Conservation (phyloP, 352 stramenopile species). For the Pythium brassicae region DNA sequence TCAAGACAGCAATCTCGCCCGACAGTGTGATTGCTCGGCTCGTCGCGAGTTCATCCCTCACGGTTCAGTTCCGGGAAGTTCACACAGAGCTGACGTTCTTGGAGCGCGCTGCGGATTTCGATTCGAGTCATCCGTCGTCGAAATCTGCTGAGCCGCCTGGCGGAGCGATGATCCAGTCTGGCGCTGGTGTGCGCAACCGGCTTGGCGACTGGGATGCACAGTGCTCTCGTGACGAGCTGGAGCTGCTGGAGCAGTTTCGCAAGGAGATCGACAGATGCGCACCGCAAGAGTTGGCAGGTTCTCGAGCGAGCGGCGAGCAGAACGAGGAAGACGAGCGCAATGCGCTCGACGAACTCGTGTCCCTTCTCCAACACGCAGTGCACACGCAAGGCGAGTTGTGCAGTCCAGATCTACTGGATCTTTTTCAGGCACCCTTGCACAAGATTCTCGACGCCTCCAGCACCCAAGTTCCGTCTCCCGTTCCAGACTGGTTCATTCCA, state of each 20-base stretch:
- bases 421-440: not conserved
- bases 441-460: not conserved
- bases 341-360: no score
- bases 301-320: not conserved
- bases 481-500: conserved; percentile 56
- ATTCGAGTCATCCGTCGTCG: not conserved
- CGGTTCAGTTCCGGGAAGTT: not conserved
- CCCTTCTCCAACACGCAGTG: no score
- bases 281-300: not conserved
- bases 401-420: not conserved
- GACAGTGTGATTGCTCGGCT: not conserved
- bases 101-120: not conserved
- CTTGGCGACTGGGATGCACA: not conserved
- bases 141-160: no score
- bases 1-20: not conserved
- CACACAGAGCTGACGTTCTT: conserved; percentile 1
- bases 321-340: not conserved
- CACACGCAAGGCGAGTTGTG: not conserved
- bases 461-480: no score
- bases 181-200: no score
- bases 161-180: not conserved
- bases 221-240: no score
- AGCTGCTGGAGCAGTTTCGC: not conserved
- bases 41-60: not conserved
- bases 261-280: not conserved